Conservation (phyloP, 164 flowering plant species). For the Nymphaea thermarum region DNA sequence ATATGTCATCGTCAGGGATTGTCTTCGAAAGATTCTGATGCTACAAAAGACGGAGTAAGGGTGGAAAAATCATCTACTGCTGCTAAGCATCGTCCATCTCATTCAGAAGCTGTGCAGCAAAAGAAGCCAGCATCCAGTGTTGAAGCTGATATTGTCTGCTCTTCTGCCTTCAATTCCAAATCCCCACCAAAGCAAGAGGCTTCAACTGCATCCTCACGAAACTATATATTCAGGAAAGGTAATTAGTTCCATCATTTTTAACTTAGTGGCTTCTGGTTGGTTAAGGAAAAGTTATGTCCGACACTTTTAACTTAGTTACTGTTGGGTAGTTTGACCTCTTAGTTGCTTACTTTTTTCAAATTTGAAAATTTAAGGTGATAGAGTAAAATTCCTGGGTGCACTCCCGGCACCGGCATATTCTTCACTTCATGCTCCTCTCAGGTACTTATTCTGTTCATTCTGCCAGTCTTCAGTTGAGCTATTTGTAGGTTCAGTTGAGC, state of each 20-base stretch:
- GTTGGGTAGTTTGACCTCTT: neutral
- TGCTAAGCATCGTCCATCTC: constrained; percentile 34
- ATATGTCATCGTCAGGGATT: constrained; percentile 12
- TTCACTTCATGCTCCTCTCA: constrained; percentile 22
- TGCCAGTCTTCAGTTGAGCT: too few species aligned
- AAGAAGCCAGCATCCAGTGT: constrained; percentile 75
- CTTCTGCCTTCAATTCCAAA: constrained; percentile 42
- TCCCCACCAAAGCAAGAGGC: constrained; percentile 59
- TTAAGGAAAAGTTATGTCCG: too few species aligned
- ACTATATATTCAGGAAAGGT: constrained; percentile 43
- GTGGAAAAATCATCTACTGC: constrained; percentile 35
- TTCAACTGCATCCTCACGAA: constrained; percentile 73
- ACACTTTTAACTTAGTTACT: too few species aligned
- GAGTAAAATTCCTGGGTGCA: constrained; percentile 63
- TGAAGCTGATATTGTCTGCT: constrained; percentile 65
- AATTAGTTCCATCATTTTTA: neutral
- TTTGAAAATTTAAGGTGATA: constrained; percentile 46
- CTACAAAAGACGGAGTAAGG: constrained; percentile 35
- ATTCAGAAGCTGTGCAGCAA: constrained; percentile 23
- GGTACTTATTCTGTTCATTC: constrained; percentile 20
- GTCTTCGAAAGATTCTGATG: constrained; percentile 27
- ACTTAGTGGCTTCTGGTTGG: too few species aligned
- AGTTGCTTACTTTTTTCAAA: neutral
- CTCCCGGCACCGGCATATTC: constrained; percentile 26
- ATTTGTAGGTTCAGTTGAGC: too few species aligned